Conservation (phyloP, 2,329 filamentous ascomycete species). For the Paracamarosporium sp. region DNA sequence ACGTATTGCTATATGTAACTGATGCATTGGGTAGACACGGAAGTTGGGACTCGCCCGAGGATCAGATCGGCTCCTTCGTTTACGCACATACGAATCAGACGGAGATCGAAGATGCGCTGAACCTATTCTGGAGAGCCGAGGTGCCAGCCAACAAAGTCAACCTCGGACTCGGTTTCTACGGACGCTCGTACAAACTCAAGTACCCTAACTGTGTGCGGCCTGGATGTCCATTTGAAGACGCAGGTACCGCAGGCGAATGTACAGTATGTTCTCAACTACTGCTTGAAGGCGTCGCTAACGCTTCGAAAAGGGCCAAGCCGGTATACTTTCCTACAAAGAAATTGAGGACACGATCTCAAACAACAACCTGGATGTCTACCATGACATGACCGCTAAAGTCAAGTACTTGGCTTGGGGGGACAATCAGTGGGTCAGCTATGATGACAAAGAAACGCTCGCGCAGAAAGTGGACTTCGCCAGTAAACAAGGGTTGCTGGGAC, state of each 20-base stretch:
- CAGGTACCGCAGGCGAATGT: background rate
- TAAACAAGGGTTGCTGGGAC: too few relatives aligned
- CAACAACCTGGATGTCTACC: background rate
- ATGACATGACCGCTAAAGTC: background rate
- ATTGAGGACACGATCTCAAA: background rate
- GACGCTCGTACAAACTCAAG: background rate
- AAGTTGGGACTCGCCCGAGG: too few relatives aligned
- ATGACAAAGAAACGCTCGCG: background rate
- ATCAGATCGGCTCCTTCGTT: slow-evolving; percentile 25
- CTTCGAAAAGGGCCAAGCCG: too few relatives aligned
- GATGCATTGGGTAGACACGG: too few relatives aligned
- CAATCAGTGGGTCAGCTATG: background rate
- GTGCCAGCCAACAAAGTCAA: background rate
- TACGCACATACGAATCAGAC: background rate
- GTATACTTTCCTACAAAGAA: background rate
- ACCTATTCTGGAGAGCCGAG: background rate
- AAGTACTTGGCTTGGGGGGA: background rate
- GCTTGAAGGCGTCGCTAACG: too few relatives aligned
- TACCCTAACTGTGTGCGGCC: background rate
- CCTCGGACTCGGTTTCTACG: background rate
- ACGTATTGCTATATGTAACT: too few relatives aligned
- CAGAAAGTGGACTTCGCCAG: too few relatives aligned
- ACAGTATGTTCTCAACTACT: too few relatives aligned
- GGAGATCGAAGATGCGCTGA: background rate
- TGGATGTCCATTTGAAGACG: background rate